Evolutionary conservation across 345 rosid genomes (phyloP).

Genomic region (Gossypium rotundifolium): DNA sequence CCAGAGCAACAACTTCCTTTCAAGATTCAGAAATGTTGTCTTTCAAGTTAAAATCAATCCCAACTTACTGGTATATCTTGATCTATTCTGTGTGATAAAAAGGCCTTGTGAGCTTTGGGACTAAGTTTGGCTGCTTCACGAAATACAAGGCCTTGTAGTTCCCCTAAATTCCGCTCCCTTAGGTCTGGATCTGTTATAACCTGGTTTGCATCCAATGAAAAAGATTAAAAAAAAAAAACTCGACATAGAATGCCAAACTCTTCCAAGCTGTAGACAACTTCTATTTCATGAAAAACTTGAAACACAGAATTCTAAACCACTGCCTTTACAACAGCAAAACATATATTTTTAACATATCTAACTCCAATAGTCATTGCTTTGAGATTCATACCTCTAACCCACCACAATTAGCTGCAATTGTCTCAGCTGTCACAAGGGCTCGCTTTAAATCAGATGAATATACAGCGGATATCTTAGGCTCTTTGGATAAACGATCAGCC

Average conservation of each 20-base stretch:
- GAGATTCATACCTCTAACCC: conserved; percentile 41
- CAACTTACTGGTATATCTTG: conserved; percentile 73
- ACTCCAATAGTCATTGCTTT: not conserved
- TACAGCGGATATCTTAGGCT: conserved; percentile 47
- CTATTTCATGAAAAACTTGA: not conserved
- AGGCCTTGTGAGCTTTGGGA: conserved; percentile 57
- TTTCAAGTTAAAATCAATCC: not conserved
- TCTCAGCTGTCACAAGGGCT: conserved; percentile 71
- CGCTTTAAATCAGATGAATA: conserved; percentile 88
- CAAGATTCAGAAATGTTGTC: not conserved
- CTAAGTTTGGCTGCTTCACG: conserved; percentile 45
- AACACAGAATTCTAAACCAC: not conserved
- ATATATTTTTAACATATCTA: not conserved
- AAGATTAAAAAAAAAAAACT: not conserved
- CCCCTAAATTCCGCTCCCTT: conserved; percentile 77
- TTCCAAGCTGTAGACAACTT: not conserved
- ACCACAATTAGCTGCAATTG: conserved; percentile 58
- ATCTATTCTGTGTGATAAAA: conserved; percentile 42
- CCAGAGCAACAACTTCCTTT: not conserved
- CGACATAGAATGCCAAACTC: not conserved
- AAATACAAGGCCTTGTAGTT: conserved; percentile 65
- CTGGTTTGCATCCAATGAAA: conserved; percentile 28
- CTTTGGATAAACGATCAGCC: conserved; percentile 58
- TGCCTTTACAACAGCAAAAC: not conserved
- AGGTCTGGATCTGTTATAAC: conserved; percentile 57